Conservation (phyloP, 768 basidiomycete species). For the Symmetrospora coprosmae region DNA sequence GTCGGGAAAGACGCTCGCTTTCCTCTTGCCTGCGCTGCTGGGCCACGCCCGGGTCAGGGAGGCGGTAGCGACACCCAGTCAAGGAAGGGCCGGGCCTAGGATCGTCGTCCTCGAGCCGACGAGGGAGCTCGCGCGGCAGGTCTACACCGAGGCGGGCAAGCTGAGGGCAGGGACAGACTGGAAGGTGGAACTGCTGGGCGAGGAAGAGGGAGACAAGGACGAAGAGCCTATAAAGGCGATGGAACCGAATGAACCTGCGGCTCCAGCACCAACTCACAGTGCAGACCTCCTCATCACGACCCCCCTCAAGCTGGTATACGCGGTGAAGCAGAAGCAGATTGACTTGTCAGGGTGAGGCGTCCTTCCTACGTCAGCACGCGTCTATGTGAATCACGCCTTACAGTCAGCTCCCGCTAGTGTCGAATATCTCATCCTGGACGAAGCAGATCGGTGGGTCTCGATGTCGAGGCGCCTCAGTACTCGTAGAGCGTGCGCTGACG, state of each 20-base stretch:
- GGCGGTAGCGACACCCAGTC: conserved; percentile 42
- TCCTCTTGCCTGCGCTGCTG: conserved; percentile 65
- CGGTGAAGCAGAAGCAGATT: conserved; percentile 54
- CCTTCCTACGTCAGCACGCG: conserved; percentile 1
- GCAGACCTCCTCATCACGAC: conserved; percentile 84
- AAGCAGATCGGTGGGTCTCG: conserved; percentile 29
- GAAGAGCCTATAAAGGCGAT: not conserved
- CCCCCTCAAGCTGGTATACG: conserved; percentile 70
- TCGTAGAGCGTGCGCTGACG: conserved; percentile 68
- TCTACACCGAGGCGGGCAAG: conserved; percentile 75
- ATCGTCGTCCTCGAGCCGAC: conserved; percentile 76
- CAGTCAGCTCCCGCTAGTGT: not conserved
- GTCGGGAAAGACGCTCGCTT: conserved; percentile 89
- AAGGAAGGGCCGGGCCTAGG: conserved; percentile 56
- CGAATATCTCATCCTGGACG: conserved; percentile 30
- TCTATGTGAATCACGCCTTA: too few species aligned
- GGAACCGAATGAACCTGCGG: not conserved
- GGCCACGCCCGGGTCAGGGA: conserved; percentile 40
- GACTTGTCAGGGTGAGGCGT: conserved; percentile 56
- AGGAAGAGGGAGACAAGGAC: conserved; percentile 21
- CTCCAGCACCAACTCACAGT: not conserved
- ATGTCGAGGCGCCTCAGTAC: too few species aligned
- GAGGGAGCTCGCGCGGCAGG: conserved; percentile 88
- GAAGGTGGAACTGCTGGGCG: conserved; percentile 26
- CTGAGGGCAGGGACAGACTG: conserved; percentile 48